A percentile compares a stretch with the other conserved stretches of the same genome.
Conservation (phyloP, 169 alveolate species). For the Cytauxzoon felis region DNA sequence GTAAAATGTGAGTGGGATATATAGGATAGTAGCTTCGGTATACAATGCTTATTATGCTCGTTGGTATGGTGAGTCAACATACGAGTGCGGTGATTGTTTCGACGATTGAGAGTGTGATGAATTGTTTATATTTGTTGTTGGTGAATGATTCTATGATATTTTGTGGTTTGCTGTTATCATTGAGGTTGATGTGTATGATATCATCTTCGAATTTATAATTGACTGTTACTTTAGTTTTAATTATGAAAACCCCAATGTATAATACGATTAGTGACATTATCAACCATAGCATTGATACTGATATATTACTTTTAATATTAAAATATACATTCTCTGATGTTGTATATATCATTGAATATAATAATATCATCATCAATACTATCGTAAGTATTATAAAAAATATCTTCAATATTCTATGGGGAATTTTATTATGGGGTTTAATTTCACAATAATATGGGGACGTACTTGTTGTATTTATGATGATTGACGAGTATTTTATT, state of each 20-base stretch:
- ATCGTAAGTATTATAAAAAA: slow-evolving; percentile 10
- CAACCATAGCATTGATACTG: slow-evolving; percentile 54
- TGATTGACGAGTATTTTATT: slow-evolving; percentile 11
- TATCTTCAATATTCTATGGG: slow-evolving; percentile 1
- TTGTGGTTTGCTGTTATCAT: slow-evolving; percentile 13
- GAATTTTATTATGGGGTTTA: neutral
- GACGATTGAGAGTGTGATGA: slow-evolving; percentile 35
- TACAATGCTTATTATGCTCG: neutral
- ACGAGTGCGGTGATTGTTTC: slow-evolving; percentile 49
- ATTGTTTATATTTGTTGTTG: slow-evolving; percentile 46
- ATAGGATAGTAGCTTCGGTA: no score
- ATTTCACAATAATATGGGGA: neutral
- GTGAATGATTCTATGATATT: slow-evolving; percentile 48
- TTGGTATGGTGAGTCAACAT: neutral
- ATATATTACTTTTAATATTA: slow-evolving; percentile 38
- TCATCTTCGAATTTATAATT: slow-evolving; percentile 4
- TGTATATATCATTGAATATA: slow-evolving; percentile 21
- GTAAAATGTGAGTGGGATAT: no score
- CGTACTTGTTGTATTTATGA: slow-evolving; percentile 5
- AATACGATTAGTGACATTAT: slow-evolving; percentile 45
- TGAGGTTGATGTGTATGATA: neutral
- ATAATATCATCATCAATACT: neutral
- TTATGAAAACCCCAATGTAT: slow-evolving; percentile 27
- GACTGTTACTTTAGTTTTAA: no score
- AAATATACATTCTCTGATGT: slow-evolving; percentile 4